Percentiles rank a stretch among this genome's conserved stretches.
These are phyloP conservation scores for Cystobasidium slooffiae DNA, from an alignment of 1,284 basidiomycete genomes.

Conservation along the genomic window DNA sequence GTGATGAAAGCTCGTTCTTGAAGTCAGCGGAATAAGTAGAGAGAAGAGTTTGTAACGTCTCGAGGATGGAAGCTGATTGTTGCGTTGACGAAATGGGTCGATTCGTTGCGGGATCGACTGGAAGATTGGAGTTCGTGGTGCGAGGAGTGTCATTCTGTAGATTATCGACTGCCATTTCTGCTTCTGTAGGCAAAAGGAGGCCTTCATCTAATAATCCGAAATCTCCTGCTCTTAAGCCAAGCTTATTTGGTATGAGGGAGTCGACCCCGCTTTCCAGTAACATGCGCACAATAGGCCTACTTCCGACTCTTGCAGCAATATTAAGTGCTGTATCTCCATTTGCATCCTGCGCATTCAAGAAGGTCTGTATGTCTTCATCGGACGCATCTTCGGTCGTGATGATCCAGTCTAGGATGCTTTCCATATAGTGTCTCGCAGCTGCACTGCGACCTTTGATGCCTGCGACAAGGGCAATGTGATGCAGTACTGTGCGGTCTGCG, in stretches of 20 bases:
- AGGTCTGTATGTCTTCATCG: slow-evolving; percentile 65
- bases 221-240: slow-evolving; percentile 88
- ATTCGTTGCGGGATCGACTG: slow-evolving; percentile 68
- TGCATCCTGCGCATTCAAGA: slow-evolving; percentile 91
- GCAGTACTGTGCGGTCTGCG: slow-evolving; percentile 85
- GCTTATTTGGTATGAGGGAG: slow-evolving; percentile 85
- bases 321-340: slow-evolving; percentile 96
- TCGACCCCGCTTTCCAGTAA: slow-evolving; percentile 93
- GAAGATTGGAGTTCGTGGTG: slow-evolving; percentile 58
- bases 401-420: slow-evolving; percentile 76
- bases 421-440: slow-evolving; percentile 88
- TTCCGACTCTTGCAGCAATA: slow-evolving; percentile 92
- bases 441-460: slow-evolving; percentile 85
- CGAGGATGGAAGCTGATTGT: slow-evolving; percentile 86
- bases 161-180: slow-evolving; percentile 66
- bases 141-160: slow-evolving; percentile 1
- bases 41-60: slow-evolving; percentile 84
- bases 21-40: slow-evolving; percentile 78
- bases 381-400: slow-evolving; percentile 27
- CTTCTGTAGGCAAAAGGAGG: slow-evolving; percentile 64
- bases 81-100: slow-evolving; percentile 66
- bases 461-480: slow-evolving; percentile 89
- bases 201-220: slow-evolving; percentile 85
- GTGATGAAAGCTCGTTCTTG: slow-evolving; percentile 77
- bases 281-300: slow-evolving; percentile 81